phyloP scores from a whole-genome alignment of 1,139 yeast genomes.

The Nakaseomyces sp. region DNA sequence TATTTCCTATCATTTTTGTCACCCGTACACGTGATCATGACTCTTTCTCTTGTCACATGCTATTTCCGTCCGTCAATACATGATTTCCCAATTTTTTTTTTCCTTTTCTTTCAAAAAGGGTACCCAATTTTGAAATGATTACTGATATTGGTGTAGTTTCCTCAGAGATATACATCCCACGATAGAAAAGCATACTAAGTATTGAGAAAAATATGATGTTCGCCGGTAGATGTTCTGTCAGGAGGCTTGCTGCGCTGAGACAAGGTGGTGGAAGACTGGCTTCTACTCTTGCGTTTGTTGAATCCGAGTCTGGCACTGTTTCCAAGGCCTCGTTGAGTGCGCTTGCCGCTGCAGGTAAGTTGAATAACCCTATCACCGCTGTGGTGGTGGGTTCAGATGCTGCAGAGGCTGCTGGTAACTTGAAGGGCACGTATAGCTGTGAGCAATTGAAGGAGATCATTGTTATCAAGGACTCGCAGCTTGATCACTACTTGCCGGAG shows the following conservation, averaged over 20 bases:
- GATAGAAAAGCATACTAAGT: too few species aligned
- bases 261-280: neutral
- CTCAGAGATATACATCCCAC: too few species aligned
- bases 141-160: too few species aligned
- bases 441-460: conserved; percentile 38
- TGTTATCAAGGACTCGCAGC: conserved; percentile 42
- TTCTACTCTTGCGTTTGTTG: conserved; percentile 70
- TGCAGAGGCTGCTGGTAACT: conserved; percentile 35
- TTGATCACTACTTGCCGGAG: conserved; percentile 57
- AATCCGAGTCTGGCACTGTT: conserved; percentile 45
- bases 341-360: conserved; percentile 52
- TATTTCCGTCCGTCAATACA: too few species aligned
- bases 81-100: too few species aligned
- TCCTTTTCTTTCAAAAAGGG: too few species aligned
- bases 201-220: neutral
- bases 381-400: conserved; percentile 51
- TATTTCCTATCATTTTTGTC: too few species aligned
- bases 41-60: too few species aligned
- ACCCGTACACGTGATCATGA: too few species aligned
- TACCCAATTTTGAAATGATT: too few species aligned
- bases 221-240: neutral
- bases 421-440: conserved; percentile 34
- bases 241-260: neutral
- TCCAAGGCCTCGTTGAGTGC: conserved; percentile 62
- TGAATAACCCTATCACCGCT: conserved; percentile 60